Percentiles rank a stretch among this genome's conserved stretches.
phyloP scores from a whole-genome alignment of 2,329 filamentous ascomycete species.

The Cladosporium sp. region DNA sequence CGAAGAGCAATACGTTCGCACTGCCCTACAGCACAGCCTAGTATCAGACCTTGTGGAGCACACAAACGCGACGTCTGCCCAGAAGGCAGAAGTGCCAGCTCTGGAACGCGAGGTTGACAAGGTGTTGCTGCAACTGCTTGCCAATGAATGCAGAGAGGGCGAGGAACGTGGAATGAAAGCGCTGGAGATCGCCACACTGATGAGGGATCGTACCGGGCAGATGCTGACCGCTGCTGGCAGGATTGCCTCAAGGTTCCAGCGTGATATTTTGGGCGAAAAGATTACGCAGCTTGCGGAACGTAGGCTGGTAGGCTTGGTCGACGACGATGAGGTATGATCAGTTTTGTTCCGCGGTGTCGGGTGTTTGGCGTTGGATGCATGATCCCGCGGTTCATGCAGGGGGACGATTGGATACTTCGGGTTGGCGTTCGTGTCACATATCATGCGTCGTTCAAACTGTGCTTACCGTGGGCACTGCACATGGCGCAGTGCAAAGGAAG shows the following conservation, averaged over 20 bases:
- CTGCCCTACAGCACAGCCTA: constrained; percentile 70
- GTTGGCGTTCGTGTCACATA: background rate
- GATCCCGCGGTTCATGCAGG: background rate
- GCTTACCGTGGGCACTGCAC: background rate
- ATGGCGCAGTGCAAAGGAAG: background rate
- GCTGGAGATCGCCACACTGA: constrained; percentile 81
- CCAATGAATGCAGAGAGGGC: constrained; percentile 84
- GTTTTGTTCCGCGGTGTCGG: background rate
- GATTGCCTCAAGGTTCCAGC: constrained; percentile 81
- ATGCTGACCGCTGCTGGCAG: constrained; percentile 92
- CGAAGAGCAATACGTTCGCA: constrained; percentile 79
- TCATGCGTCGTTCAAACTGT: background rate
- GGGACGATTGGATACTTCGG: background rate
- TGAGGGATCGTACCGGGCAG: constrained; percentile 79
- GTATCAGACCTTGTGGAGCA: constrained; percentile 72
- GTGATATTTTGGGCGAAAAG: constrained; percentile 80
- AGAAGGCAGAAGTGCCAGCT: constrained; percentile 66
- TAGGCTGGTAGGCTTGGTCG: constrained; percentile 62
- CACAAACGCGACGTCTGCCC: constrained; percentile 63
- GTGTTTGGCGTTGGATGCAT: background rate
- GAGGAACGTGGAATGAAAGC: constrained; percentile 95
- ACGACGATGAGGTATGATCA: constrained; percentile 47
- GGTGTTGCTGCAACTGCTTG: constrained; percentile 82
- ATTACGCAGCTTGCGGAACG: constrained; percentile 81
- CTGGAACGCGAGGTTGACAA: constrained; percentile 88